phyloP scores from a whole-genome alignment of 1,139 yeast species.

The Pichia sp. region DNA sequence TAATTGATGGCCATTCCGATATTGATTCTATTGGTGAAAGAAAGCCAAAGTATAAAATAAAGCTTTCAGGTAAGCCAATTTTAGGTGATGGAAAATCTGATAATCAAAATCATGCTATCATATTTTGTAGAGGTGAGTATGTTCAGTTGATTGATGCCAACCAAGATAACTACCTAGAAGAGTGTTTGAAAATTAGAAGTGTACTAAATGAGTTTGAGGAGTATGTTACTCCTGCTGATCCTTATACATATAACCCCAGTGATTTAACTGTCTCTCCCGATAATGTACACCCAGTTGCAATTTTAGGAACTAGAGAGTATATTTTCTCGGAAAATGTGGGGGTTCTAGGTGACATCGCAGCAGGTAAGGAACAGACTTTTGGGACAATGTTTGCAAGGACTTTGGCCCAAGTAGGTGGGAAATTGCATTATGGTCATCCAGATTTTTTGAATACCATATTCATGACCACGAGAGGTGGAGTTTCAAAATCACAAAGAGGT shows the following conservation, averaged over 20 bases:
- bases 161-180: conserved; percentile 97
- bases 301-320: conserved; percentile 98
- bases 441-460: conserved; percentile 70
- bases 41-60: conserved; percentile 96
- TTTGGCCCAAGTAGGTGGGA: conserved; percentile 97
- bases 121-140: conserved; percentile 98
- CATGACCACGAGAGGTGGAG: conserved; percentile 99
- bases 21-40: conserved; percentile 96
- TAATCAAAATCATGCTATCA: conserved; percentile 94
- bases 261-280: conserved; percentile 28
- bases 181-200: conserved; percentile 94
- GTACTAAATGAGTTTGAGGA: conserved; percentile 98
- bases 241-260: conserved; percentile 60
- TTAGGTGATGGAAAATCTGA: conserved; percentile 99
- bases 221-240: conserved; percentile 75
- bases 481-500: conserved; percentile 97
- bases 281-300: conserved; percentile 76
- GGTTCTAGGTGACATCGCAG: conserved; percentile 98
- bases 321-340: conserved; percentile 98
- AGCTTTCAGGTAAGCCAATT: conserved; percentile 97
- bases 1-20: conserved; percentile 98
- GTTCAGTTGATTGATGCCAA: conserved; percentile 97
- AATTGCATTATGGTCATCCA: conserved; percentile 98
- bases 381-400: conserved; percentile 98
- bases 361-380: conserved; percentile 99